Evolutionary conservation across 2,329 filamentous ascomycete species (phyloP).

Genomic region (Verruconis gallopava): DNA sequence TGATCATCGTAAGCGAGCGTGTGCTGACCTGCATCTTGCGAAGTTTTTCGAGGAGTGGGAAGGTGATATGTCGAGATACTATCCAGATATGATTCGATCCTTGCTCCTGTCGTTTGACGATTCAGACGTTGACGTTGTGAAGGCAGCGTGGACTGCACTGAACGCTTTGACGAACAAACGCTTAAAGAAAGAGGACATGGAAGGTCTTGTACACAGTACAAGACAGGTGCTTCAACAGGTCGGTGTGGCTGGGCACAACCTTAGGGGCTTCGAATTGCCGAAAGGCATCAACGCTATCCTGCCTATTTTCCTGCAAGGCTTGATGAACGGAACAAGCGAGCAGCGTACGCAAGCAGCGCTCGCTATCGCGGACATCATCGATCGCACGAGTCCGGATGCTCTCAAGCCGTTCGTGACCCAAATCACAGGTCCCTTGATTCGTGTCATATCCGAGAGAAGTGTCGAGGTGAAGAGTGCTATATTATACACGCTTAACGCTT

Average conservation of each 20-base stretch:
- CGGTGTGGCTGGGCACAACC: slow-evolving; percentile 69
- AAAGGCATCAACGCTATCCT: slow-evolving; percentile 96
- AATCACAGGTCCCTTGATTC: slow-evolving; percentile 92
- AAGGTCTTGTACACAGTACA: slow-evolving; percentile 75
- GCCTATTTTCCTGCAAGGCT: slow-evolving; percentile 91
- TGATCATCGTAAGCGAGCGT: slow-evolving; percentile 71
- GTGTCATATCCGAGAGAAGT: slow-evolving; percentile 91
- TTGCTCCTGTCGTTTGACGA: slow-evolving; percentile 90
- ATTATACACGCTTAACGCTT: slow-evolving; percentile 81
- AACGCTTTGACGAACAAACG: slow-evolving; percentile 68
- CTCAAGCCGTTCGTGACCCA: slow-evolving; percentile 93
- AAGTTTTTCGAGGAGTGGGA: slow-evolving; percentile 72
- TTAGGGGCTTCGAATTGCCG: slow-evolving; percentile 78
- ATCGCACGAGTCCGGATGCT: slow-evolving; percentile 75
- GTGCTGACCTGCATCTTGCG: slow-evolving; percentile 65
- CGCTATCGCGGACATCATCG: slow-evolving; percentile 90
- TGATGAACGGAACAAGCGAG: slow-evolving; percentile 91
- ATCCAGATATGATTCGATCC: slow-evolving; percentile 85
- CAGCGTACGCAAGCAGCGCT: slow-evolving; percentile 86
- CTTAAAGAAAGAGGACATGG: slow-evolving; percentile 96
- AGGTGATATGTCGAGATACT: slow-evolving; percentile 88
- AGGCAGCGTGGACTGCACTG: slow-evolving; percentile 77
- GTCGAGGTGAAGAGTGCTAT: slow-evolving; percentile 95
- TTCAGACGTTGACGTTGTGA: slow-evolving; percentile 68
- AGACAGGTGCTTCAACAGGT: slow-evolving; percentile 77